Percentiles rank a stretch among this genome's conserved stretches.
Conservation (phyloP, 2,329 filamentous ascomycete genomes). For the Orbilia ellipsospora region DNA sequence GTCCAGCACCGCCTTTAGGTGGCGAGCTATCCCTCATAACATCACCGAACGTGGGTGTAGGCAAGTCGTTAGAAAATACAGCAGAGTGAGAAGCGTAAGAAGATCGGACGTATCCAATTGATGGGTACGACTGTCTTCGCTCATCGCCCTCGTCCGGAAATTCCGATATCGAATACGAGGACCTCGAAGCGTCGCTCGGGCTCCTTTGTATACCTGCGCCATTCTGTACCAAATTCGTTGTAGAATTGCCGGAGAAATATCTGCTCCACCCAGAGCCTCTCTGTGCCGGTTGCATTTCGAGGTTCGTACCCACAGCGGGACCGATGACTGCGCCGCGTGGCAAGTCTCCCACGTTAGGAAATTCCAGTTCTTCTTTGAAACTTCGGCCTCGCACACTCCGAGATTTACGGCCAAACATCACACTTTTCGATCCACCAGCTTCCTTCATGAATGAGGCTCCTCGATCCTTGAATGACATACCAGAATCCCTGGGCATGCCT, state of each 20-base stretch:
- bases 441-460: slow-evolving; percentile 59
- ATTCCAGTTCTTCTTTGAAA: slow-evolving; percentile 44
- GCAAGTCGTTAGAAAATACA: slow-evolving; percentile 43
- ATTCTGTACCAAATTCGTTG: slow-evolving; percentile 57
- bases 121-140: slow-evolving; percentile 52
- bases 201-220: slow-evolving; percentile 45
- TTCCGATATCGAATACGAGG: slow-evolving; percentile 53
- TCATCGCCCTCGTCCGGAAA: slow-evolving; percentile 51
- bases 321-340: slow-evolving; percentile 43
- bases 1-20: slow-evolving; percentile 37
- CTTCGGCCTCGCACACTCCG: slow-evolving; percentile 41
- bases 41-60: slow-evolving; percentile 52
- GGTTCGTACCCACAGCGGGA: slow-evolving; percentile 43
- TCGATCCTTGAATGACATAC: slow-evolving; percentile 59
- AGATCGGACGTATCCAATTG: slow-evolving; percentile 52
- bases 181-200: slow-evolving; percentile 50
- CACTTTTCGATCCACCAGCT: slow-evolving; percentile 45
- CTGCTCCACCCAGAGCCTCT: slow-evolving; percentile 59
- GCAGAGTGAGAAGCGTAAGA: slow-evolving; percentile 50
- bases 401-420: slow-evolving; percentile 43
- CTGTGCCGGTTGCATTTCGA: slow-evolving; percentile 52
- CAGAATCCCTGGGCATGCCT: slow-evolving; percentile 39
- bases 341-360: slow-evolving; percentile 37
- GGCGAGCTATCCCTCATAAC: slow-evolving; percentile 51
- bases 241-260: slow-evolving; percentile 59